phyloP scores from a whole-genome alignment of 2,329 filamentous ascomycete genomes.

The Claviceps digitariae region DNA sequence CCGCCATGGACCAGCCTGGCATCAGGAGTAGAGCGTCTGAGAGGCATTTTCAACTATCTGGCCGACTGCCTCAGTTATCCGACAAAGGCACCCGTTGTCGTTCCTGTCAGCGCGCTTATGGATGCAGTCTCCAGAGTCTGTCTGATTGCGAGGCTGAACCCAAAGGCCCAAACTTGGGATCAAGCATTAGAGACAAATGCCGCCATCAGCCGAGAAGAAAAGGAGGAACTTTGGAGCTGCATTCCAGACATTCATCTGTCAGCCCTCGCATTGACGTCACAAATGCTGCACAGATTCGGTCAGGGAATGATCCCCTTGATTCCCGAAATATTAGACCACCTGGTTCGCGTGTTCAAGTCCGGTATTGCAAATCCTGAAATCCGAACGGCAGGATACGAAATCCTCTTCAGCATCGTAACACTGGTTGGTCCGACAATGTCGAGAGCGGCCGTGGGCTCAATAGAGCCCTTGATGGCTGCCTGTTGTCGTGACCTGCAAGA shows the following conservation, averaged over 20 bases:
- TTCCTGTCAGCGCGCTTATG: constrained; percentile 54
- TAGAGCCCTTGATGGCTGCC: constrained; percentile 47
- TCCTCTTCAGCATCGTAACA: constrained; percentile 43
- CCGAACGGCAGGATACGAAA: constrained; percentile 45
- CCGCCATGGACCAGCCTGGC: constrained; percentile 61
- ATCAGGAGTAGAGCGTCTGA: constrained; percentile 56
- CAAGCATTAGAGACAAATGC: constrained; percentile 51
- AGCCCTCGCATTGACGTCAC: constrained; percentile 47
- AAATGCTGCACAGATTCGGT: constrained; percentile 44
- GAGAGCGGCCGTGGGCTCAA: constrained; percentile 49
- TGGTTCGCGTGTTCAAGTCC: constrained; percentile 55
- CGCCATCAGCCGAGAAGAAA: constrained; percentile 66
- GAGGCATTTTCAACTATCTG: constrained; percentile 52
- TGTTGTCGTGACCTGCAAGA: constrained; percentile 65
- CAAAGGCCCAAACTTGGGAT: constrained; percentile 30
- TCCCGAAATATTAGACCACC: constrained; percentile 55
- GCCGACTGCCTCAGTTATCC: constrained; percentile 47
- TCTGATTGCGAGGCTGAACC: constrained; percentile 44
- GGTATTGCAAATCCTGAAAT: constrained; percentile 38
- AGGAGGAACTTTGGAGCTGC: constrained; percentile 60
- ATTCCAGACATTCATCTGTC: constrained; percentile 64
- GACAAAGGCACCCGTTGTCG: constrained; percentile 50
- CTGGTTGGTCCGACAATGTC: constrained; percentile 52
- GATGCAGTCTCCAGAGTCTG: constrained; percentile 60
- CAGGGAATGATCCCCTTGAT: constrained; percentile 44